These are phyloP conservation scores for Mycena rebaudengoi DNA, from an alignment of 768 basidiomycete species.

Conservation along the genomic window DNA sequence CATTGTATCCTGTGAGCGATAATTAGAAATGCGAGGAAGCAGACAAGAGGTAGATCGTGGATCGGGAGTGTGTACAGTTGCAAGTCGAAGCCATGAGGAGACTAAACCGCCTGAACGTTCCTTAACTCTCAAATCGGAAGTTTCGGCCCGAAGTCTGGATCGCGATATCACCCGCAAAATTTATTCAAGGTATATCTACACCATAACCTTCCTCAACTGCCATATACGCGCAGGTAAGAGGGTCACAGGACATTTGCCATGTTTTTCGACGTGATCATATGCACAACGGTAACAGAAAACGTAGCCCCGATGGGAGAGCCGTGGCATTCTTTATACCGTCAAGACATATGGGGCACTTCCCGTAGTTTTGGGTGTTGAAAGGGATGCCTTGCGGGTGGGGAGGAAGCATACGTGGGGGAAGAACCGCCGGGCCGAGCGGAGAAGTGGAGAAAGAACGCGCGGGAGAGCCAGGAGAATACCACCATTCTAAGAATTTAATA, in stretches of 20 bases:
- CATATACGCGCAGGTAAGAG: slow-evolving; percentile 77
- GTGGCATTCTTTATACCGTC: slow-evolving; percentile 84
- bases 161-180: not conserved
- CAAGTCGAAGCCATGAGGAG: slow-evolving; percentile 12
- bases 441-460: slow-evolving; percentile 75
- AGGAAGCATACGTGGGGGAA: slow-evolving; percentile 78
- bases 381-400: slow-evolving; percentile 78
- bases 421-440: slow-evolving; percentile 72
- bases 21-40: slow-evolving; percentile 1
- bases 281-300: slow-evolving; percentile 95
- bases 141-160: not conserved
- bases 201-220: slow-evolving; percentile 88
- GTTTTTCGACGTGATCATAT: slow-evolving; percentile 80
- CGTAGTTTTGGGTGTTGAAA: slow-evolving; percentile 73
- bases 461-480: slow-evolving; percentile 95
- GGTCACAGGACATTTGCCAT: slow-evolving; percentile 88
- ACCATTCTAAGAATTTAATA: slow-evolving; percentile 98
- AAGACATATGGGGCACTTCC: slow-evolving; percentile 86
- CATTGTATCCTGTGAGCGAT: slow-evolving; percentile 9
- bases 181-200: slow-evolving; percentile 61
- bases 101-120: no score
- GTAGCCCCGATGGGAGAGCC: slow-evolving; percentile 90
- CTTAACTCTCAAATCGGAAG: no score
- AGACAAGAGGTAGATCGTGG: not conserved
- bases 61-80: slow-evolving; percentile 12